Percentiles rank a stretch among this genome's conserved stretches.
Evolutionary conservation across 164 flowering plant species (phyloP).

Genomic region (Nelumbo lutea): DNA sequence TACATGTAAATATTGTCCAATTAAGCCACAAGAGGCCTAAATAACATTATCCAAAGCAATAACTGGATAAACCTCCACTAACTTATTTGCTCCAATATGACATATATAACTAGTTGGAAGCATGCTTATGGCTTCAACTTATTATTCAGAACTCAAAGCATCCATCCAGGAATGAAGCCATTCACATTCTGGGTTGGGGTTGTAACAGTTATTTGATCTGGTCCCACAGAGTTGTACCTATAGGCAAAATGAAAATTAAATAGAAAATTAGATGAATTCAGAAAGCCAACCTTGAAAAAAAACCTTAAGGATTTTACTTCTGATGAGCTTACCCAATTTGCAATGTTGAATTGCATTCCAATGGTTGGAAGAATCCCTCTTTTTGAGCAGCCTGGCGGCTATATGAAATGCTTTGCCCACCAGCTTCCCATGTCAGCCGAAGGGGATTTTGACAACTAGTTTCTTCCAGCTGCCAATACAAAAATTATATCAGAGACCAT

Average conservation of each 20-base stretch:
- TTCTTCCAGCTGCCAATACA: conserved; percentile 30
- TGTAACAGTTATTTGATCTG: background rate
- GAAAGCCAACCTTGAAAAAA: background rate
- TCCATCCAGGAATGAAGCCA: conserved; percentile 11
- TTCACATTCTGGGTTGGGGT: conserved; percentile 6
- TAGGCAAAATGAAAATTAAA: background rate
- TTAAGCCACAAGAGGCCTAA: too few relatives aligned
- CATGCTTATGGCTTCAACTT: too few relatives aligned
- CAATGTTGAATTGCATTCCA: conserved; percentile 24
- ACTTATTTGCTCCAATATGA: too few relatives aligned
- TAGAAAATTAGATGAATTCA: background rate
- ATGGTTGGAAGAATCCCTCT: conserved; percentile 39
- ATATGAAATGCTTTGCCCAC: conserved; percentile 18
- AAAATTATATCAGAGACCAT: background rate
- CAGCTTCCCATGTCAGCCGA: conserved; percentile 32
- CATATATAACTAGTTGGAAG: too few relatives aligned
- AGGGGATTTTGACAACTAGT: conserved; percentile 11
- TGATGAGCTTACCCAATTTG: conserved; percentile 34
- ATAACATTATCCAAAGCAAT: too few relatives aligned
- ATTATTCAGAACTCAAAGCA: background rate
- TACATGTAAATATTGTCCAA: too few relatives aligned
- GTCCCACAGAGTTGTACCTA: conserved; percentile 2
- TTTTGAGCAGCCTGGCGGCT: conserved; percentile 24
- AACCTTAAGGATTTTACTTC: too few relatives aligned
- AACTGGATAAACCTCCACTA: too few relatives aligned